Evolutionary conservation across 2,329 filamentous ascomycete species (phyloP), one percentile per base, ranked within the genome.

Genomic region (Colletotrichum cordylinicola): DNA sequence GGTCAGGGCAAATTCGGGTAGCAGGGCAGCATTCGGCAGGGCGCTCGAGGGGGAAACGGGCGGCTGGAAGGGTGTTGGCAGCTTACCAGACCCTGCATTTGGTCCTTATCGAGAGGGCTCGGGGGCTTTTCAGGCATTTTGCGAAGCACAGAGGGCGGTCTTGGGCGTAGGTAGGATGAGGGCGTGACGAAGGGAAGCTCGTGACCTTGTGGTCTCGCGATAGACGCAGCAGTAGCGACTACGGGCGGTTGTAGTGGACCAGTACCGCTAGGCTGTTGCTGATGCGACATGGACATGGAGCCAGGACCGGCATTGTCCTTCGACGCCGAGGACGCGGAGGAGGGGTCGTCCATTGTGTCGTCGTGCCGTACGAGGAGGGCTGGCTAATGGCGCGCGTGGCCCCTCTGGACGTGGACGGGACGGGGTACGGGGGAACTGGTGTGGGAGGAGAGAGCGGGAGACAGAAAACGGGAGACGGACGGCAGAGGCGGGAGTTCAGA

Each of bases 81-180:
- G 62, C 93, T 88, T 87, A 96, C 94, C 89, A 96, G 88, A 80
- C 94, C 94, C 83, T 95, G 93, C 81, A 93, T 89, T 87, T 96
- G 94, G 82, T 96, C 94, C 86, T 90, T 92, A 84, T 96, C 94
- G 74, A 94, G 88, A 77, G 91, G 89, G 80, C 89, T 93, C 84
- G 88, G 86, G 76, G 85, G 82, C 78, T 85, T 85, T 70, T 78
- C 74, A 70, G 68, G 43, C 76, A 75, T 75, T 78, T 74, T 62
- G 74, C 78, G 77, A 70, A 73, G 60, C 67, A 67, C 74, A 39
- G 74, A 64, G 31, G 77, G 69, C 64, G 74, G 68, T 74, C 83
- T 83, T 76, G 83, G 83, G 72, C 85, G 86, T 77, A 92, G 87
- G 83, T 91, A 92, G 71, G 90, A 91, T 76, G 90, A 92, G 76